Base-by-base conservation (phyloP, 2,329 filamentous ascomycete genomes). In the Mycosphaerella sp. region DNA sequence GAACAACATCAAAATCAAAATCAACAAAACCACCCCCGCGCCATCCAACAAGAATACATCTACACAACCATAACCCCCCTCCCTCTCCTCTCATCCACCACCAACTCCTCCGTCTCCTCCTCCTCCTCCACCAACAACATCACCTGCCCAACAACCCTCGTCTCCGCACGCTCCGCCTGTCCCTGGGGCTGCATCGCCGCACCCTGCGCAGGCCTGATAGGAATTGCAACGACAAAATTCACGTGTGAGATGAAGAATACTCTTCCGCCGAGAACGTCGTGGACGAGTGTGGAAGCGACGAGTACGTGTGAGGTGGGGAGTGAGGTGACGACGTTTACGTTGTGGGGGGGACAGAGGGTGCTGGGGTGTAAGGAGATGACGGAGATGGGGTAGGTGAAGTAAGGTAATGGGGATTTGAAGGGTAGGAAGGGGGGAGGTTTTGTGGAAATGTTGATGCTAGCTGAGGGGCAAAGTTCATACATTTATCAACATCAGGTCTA, bases 31-130 rank as follows among this genome's bases (percentile, higher is more conserved):
- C 34, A 9, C 34, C 45, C 17, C 34, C 10, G 34, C 4, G 34
- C 34, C 34, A 9, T n/a, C 8, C 32, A 9, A 38, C 34, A 38
- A 38, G 34, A 38, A 38, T 55, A 51, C 31, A n/a, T 39, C 36
- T 55, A 55, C 48, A 74, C 73, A 0, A 69, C 72, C 1, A 67
- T 72, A 1, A 68, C 55, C 11, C 50, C 53, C 4, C 38, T 48
- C 2, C 40, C 48, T 2, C 32, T 21, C 21, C 21, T 21, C 55
- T 14, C 9, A 40, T 6, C 2, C 42, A 9, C 56, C 53, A 29
- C 36, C 11, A 53, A 54, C 31, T 45, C 55, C 21, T 48, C 43
- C 9, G 49, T 60, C 5, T 52, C 53, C 0, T 2, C 40, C 48
- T 2, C 32, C 55, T 14, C 9, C 44, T 6, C 2, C 42, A 10